A percentile compares a stretch with the other conserved stretches of the same genome.
phyloP scores from a whole-genome alignment of 2,329 filamentous ascomycete species.

The Drechslera avenae region DNA sequence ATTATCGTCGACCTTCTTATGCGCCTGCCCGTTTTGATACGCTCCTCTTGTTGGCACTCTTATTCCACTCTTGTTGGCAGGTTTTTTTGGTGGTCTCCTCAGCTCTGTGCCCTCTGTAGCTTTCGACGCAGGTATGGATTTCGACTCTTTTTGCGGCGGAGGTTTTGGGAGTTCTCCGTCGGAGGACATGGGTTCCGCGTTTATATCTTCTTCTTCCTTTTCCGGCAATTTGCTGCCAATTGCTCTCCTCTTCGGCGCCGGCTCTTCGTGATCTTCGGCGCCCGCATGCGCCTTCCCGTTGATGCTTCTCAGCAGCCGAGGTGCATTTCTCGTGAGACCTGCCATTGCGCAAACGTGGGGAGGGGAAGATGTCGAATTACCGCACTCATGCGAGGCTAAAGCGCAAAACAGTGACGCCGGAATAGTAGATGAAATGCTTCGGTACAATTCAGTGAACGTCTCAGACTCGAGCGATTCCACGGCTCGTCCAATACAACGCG shows the following conservation, averaged over 20 bases:
- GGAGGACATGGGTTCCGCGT: constrained; percentile 31
- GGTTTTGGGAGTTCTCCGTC: constrained; percentile 22
- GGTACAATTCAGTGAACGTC: no score
- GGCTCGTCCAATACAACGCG: constrained; percentile 5
- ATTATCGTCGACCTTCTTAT: constrained; percentile 17
- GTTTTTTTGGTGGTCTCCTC: constrained; percentile 9
- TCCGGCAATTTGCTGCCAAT: neutral
- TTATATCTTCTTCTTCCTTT: constrained; percentile 14
- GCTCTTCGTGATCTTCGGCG: constrained; percentile 45
- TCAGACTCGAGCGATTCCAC: neutral
- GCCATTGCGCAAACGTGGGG: constrained; percentile 15
- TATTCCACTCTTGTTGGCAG: constrained; percentile 8
- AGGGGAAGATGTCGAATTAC: neutral
- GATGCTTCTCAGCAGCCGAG: constrained; percentile 39
- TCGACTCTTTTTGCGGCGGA: constrained; percentile 10
- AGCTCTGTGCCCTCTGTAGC: constrained; percentile 5
- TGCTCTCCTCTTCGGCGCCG: constrained; percentile 11
- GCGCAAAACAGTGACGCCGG: neutral
- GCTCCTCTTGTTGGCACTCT: constrained; percentile 9
- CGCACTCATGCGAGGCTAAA: neutral
- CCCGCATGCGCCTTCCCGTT: constrained; percentile 44
- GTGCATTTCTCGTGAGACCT: constrained; percentile 11
- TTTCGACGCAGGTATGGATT: constrained; percentile 1
- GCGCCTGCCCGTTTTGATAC: constrained; percentile 14
- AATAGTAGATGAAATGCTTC: no score